Base-by-base conservation (phyloP, 2,329 filamentous ascomycete genomes). In the Beauveria sp. region DNA sequence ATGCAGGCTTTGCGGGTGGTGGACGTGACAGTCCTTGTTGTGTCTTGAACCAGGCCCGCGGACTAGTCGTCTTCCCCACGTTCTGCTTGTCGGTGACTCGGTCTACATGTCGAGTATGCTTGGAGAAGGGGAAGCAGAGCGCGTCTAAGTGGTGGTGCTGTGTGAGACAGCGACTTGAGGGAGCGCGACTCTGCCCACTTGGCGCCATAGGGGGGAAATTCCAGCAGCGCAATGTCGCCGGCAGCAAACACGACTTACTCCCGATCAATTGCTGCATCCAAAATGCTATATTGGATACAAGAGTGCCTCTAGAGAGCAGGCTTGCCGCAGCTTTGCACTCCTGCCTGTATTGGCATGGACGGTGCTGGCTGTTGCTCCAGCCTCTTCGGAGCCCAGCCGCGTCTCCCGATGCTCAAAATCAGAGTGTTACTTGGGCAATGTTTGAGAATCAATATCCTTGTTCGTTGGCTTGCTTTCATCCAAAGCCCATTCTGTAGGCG, bases 141-240 rank as follows among this genome's bases (percentile, higher is more conserved):
- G 43, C 16, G 30, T 18, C 6, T 34, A 34, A 34, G 37, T 20
- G 37, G 2, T 41, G 48, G 22, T 62, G 59, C 41, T 67, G 61
- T 60, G 57, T 55, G 51, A 55, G 44, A 54, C 58, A 61, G 14
- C 5, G 5, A 37, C 34, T 37, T 5, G 34, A 16, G 50, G 28
- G 10, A 26, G 53, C 37, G 10, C 37, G 24, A 12, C 40, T 51
- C n/a, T 51, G n/a, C 40, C 48, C 56, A 59, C 56, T 59, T 53
- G 37, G 56, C 26, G 40, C 26, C n/a, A 16, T 9, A 34, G 22
- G 26, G 12, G n/a, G 37, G 37, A 40, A 46, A 59, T 59, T 59
- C 48, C 56, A 59, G 40, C 40, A 41, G n/a, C 14, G 40, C 26
- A 34, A 6, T 41, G 37, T 41, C 24, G 37, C 26, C 8, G 37